Evolutionary conservation across 2,329 filamentous ascomycete genomes (phyloP).

Genomic region (Periconia sp.): DNA sequence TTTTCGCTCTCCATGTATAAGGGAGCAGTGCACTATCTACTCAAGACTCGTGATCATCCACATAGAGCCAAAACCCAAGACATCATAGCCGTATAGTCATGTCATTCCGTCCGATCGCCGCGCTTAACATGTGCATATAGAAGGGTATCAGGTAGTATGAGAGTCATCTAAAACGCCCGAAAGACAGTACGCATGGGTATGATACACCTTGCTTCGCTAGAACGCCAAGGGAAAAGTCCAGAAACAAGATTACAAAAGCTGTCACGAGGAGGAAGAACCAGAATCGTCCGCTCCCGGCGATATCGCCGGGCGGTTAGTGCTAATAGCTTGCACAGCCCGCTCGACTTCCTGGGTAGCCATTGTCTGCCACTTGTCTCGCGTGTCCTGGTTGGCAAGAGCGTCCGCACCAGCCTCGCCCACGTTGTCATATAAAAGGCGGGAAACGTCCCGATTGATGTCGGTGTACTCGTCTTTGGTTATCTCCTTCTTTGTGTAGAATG

Average conservation of each 20-base stretch:
- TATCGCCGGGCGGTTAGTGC: slow-evolving; percentile 13
- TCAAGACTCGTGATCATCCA: no score
- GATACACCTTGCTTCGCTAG: neutral
- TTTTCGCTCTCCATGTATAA: no score
- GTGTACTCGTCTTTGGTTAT: slow-evolving; percentile 91
- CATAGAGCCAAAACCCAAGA: no score
- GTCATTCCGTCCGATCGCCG: no score
- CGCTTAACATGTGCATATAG: no score
- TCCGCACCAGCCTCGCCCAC: slow-evolving; percentile 57
- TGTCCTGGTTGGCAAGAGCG: slow-evolving; percentile 66
- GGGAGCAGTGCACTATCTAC: no score
- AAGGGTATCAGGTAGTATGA: no score
- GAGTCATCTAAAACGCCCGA: neutral
- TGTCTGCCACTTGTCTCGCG: slow-evolving; percentile 74
- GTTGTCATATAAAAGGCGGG: slow-evolving; percentile 81
- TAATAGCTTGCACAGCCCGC: slow-evolving; percentile 63
- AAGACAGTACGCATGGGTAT: neutral
- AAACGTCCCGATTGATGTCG: slow-evolving; percentile 88
- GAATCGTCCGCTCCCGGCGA: slow-evolving; percentile 36
- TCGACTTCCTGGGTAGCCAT: slow-evolving; percentile 80
- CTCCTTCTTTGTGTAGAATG: slow-evolving; percentile 78
- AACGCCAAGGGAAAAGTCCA: slow-evolving; percentile 2
- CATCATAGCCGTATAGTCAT: no score
- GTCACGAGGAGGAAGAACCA: slow-evolving; percentile 24
- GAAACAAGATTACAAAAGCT: no score